Base-by-base conservation (phyloP, 352 stramenopile genomes). In the Pythium sukuiense region DNA sequence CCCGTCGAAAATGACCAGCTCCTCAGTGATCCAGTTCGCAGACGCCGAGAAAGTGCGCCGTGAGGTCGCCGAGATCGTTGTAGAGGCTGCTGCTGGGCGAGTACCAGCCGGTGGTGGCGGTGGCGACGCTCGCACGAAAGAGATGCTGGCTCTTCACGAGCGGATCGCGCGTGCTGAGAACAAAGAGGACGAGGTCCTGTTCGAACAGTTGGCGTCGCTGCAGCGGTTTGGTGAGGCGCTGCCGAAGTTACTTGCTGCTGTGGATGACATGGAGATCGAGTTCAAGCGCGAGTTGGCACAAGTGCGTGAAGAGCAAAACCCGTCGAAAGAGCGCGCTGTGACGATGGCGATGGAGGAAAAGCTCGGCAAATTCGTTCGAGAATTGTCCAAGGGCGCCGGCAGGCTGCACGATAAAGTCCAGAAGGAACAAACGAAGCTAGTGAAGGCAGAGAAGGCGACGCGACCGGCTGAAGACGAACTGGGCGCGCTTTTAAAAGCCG, bases 221-320 rank as follows among this genome's bases (percentile, higher is more conserved):
- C 69, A 79, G 48, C 80, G 77, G 33, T 83, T 87, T 59, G 78
- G 76, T 13, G 61, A 65, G 30, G 77, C 71, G 5, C 60, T 86
- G 9, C 76, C 77, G 0, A 74, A 84, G 62, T 65, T 88, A 12
- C 35, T 76, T 2, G 61, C 55, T 35, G 63, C 71, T 3, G 52
- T 87, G 20, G 74, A 81, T 29, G 71, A 77, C 1, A 55, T 89
- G 8, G 78, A 90, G 20, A 29, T 35, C 0, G 77, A 77, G 18
- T 88, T 90, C 13, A 70, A 71, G 30, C 33, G 30, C 3, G 76
- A 90, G 56, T 18, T 89, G 6, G 49, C 66, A 24, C 60, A 74
- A 26, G 24, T 85, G 18, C 65, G 70, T 18, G 76, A 90, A 35
- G 79, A 90, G 61, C 74, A 88, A 55, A 90, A 88, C 26, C 79